phyloP scores from a whole-genome alignment of 2,329 filamentous ascomycete species.

The Didymella pomorum region DNA sequence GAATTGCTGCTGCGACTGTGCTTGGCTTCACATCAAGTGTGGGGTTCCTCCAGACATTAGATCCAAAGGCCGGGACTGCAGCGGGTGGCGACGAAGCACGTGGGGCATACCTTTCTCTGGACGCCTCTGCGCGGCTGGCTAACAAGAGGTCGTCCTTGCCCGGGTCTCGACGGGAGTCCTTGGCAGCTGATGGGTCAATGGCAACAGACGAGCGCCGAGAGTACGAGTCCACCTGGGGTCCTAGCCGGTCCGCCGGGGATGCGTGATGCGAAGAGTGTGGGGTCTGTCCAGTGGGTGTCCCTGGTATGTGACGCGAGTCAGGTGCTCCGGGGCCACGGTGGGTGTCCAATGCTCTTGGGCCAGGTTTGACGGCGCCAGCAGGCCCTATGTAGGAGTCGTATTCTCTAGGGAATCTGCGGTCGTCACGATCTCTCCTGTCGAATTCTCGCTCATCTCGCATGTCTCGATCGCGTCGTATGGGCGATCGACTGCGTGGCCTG shows the following conservation, averaged over 20 bases:
- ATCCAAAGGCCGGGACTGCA: slow-evolving; percentile 64
- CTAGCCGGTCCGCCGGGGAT: slow-evolving; percentile 44
- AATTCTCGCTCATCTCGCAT: slow-evolving; percentile 51
- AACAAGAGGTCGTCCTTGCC: slow-evolving; percentile 56
- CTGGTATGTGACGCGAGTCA: slow-evolving; percentile 45
- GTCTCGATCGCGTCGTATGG: slow-evolving; percentile 61
- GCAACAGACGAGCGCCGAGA: slow-evolving; percentile 49
- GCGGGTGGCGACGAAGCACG: slow-evolving; percentile 62
- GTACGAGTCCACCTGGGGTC: slow-evolving; percentile 43
- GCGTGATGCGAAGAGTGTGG: slow-evolving; percentile 46
- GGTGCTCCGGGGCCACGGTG: slow-evolving; percentile 39
- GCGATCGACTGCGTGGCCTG: slow-evolving; percentile 69
- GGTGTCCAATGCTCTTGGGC: slow-evolving; percentile 41
- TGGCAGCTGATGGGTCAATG: slow-evolving; percentile 42
- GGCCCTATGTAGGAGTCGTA: slow-evolving; percentile 54
- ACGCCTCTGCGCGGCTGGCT: slow-evolving; percentile 56
- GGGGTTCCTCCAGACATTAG: slow-evolving; percentile 55
- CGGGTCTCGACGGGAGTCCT: slow-evolving; percentile 50
- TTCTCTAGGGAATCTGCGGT: slow-evolving; percentile 56
- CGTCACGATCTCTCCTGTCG: slow-evolving; percentile 51
- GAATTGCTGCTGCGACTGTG: slow-evolving; percentile 31
- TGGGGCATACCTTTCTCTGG: slow-evolving; percentile 56
- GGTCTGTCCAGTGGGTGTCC: slow-evolving; percentile 45
- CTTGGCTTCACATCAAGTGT: slow-evolving; percentile 46
- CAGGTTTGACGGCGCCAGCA: slow-evolving; percentile 41